Evolutionary conservation across 2,329 filamentous ascomycete genomes (phyloP).

Genomic region (Hirsutella thompsonii): DNA sequence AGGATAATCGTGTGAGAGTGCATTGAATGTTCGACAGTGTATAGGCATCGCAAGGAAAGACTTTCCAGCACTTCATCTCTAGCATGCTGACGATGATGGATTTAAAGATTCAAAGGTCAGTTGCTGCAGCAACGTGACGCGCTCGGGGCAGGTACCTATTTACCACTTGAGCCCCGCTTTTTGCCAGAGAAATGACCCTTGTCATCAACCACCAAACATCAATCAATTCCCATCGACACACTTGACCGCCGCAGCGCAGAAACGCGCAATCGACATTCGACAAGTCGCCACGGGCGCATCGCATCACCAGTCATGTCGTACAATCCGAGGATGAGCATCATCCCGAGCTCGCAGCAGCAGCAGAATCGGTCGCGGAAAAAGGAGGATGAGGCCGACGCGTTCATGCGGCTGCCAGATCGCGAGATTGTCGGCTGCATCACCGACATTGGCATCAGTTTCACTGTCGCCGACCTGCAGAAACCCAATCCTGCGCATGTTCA

Average conservation of each 20-base stretch:
- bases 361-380: conserved; percentile 42
- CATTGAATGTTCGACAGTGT: no score
- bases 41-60: no score
- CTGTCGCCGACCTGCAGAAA: conserved; percentile 76
- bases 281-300: background rate
- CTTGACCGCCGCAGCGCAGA: background rate
- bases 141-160: background rate
- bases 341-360: conserved; percentile 34
- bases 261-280: background rate
- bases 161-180: background rate
- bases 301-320: conserved; percentile 32
- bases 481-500: conserved; percentile 91
- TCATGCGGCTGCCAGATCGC: conserved; percentile 47
- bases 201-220: background rate
- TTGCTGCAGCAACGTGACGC: background rate
- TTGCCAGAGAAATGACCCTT: background rate
- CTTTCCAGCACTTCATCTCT: no score
- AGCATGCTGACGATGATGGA: background rate
- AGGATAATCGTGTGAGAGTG: no score
- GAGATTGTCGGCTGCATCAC: conserved; percentile 97
- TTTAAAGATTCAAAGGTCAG: background rate
- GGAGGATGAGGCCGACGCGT: conserved; percentile 45
- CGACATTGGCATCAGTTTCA: conserved; percentile 88
- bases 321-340: conserved; percentile 48
- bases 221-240: background rate